Evolutionary conservation across 352 stramenopile genomes (phyloP).

Genomic region (Achlya hypogyna): DNA sequence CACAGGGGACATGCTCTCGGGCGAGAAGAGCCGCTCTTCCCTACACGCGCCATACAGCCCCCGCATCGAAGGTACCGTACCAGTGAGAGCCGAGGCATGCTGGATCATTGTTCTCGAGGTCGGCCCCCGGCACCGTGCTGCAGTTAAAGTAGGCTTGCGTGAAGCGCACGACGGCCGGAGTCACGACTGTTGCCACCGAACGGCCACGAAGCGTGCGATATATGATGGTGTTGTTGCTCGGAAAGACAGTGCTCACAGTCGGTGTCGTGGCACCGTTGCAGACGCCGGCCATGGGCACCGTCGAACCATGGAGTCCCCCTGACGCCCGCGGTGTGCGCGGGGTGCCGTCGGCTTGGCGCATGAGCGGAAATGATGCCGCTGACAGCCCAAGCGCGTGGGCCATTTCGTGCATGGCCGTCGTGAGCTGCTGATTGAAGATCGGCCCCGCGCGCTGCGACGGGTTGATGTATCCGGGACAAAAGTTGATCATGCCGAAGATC

Average conservation of each 20-base stretch:
- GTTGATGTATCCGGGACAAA: conserved; percentile 17
- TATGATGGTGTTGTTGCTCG: conserved; percentile 4
- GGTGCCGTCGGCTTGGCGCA: conserved; percentile 8
- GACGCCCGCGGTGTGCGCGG: conserved; percentile 3
- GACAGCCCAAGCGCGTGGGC: conserved; percentile 21
- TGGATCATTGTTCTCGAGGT: conserved; percentile 22
- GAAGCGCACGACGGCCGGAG: neutral
- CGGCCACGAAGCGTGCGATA: neutral
- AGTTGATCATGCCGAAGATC: conserved; percentile 23
- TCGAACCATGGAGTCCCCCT: neutral
- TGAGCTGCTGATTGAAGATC: conserved; percentile 4
- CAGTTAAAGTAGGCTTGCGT: conserved; percentile 18
- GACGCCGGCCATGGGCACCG: neutral
- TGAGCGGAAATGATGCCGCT: conserved; percentile 4
- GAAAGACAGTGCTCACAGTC: neutral
- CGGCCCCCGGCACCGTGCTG: neutral
- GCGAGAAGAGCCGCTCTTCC: conserved; percentile 23
- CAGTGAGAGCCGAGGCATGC: conserved; percentile 20
- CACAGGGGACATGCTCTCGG: conserved; percentile 20
- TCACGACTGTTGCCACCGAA: conserved; percentile 14
- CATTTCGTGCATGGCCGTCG: conserved; percentile 20
- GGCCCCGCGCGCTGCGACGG: neutral
- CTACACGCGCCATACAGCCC: neutral
- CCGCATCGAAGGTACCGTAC: neutral
- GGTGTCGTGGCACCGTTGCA: neutral